Conservation (phyloP, 768 basidiomycete genomes). For the Lyophyllum atratum region DNA sequence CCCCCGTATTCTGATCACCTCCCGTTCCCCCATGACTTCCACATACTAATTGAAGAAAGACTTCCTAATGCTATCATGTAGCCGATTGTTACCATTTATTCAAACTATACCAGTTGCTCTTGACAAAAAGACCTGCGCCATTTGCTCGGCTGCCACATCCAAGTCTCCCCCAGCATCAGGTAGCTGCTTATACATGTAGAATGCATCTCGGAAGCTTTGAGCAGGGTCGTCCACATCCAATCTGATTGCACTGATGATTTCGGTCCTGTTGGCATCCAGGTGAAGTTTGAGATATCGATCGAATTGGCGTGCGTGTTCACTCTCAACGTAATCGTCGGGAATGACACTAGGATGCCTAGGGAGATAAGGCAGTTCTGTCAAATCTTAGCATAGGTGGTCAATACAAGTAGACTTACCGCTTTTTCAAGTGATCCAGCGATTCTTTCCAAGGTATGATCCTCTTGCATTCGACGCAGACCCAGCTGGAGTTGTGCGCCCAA, state of each 20-base stretch:
- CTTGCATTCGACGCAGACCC: slow-evolving; percentile 11
- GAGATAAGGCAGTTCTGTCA: neutral
- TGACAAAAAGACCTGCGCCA: neutral
- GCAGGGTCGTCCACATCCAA: neutral
- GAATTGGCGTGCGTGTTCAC: neutral
- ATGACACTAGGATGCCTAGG: slow-evolving; percentile 3
- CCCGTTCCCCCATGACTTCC: too few species aligned
- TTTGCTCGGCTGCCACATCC: neutral
- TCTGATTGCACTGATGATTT: neutral
- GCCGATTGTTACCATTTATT: too few species aligned
- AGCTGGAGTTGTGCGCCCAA: neutral
- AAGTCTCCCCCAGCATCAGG: neutral
- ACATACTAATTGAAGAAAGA: too few species aligned
- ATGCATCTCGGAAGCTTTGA: slow-evolving; percentile 3
- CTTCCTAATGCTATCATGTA: too few species aligned
- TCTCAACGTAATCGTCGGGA: neutral
- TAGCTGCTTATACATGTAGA: neutral
- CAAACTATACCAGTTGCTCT: neutral
- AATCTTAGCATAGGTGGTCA: neutral
- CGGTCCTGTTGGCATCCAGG: neutral
- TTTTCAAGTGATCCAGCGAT: slow-evolving; percentile 4
- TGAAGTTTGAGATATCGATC: slow-evolving; percentile 5
- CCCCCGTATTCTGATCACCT: too few species aligned
- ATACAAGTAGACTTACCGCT: neutral
- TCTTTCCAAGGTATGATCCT: neutral